Conservation (phyloP, 345 rosid genomes). For the Brassica incana region DNA sequence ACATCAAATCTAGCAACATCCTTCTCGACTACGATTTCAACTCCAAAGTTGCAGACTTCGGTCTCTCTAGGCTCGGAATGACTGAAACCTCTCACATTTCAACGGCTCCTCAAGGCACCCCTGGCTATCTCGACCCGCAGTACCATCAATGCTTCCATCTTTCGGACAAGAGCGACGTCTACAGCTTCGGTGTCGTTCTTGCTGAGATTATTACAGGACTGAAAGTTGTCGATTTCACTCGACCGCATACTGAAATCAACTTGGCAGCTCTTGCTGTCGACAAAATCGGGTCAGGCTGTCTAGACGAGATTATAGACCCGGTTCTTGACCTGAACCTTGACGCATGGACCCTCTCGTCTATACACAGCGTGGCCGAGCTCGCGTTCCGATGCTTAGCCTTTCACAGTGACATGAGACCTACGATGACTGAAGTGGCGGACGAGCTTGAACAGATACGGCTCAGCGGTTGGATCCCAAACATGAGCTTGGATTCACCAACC, state of each 20-base stretch:
- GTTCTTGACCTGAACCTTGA: constrained; percentile 62
- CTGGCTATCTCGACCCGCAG: constrained; percentile 86
- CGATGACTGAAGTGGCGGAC: constrained; percentile 84
- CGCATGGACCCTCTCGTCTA: constrained; percentile 89
- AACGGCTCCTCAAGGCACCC: constrained; percentile 93
- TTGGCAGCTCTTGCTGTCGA: constrained; percentile 86
- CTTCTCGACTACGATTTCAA: constrained; percentile 68
- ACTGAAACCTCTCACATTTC: constrained; percentile 74
- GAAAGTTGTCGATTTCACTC: constrained; percentile 90
- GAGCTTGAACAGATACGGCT: constrained; percentile 77
- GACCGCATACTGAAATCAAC: constrained; percentile 77
- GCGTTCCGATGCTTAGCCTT: constrained; percentile 91
- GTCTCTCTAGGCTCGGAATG: constrained; percentile 91
- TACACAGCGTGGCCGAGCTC: constrained; percentile 77
- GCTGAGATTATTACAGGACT: constrained; percentile 86
- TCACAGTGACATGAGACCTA: constrained; percentile 88
- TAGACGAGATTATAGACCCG: constrained; percentile 88
- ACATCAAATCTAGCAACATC: constrained; percentile 89
- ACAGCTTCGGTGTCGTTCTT: constrained; percentile 95
- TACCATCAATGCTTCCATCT: constrained; percentile 79
- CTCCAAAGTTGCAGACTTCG: constrained; percentile 97
- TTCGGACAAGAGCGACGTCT: constrained; percentile 79
- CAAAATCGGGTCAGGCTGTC: constrained; percentile 79
- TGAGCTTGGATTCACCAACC: constrained; percentile 50
- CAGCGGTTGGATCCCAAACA: constrained; percentile 65